Percentiles rank a stretch among this genome's conserved stretches.
These are phyloP conservation scores for Blumeria hordei DNA, from an alignment of 2,329 filamentous ascomycete species.

Conservation along the genomic window DNA sequence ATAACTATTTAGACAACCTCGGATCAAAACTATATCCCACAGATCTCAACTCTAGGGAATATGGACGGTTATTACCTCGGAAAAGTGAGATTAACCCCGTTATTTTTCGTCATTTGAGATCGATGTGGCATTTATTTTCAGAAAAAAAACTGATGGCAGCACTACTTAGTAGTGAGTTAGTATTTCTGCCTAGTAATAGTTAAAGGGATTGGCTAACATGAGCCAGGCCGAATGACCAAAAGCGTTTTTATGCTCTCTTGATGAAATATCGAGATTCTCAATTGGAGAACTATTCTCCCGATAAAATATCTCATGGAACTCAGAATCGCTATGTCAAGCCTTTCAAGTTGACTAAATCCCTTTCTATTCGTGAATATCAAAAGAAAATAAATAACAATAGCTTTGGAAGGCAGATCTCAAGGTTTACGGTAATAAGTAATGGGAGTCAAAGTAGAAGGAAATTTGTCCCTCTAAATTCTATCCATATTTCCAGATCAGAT, in stretches of 20 bases:
- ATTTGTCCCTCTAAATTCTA: slow-evolving; percentile 19
- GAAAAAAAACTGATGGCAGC: slow-evolving; percentile 47
- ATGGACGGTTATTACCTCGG: slow-evolving; percentile 31
- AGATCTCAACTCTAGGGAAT: slow-evolving; percentile 32
- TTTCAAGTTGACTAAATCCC: slow-evolving; percentile 29
- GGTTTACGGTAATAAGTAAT: slow-evolving; percentile 42
- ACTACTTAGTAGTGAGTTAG: slow-evolving; percentile 40
- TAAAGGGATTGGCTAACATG: slow-evolving; percentile 1
- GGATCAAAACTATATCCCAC: slow-evolving; percentile 21
- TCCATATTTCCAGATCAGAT: too few species aligned
- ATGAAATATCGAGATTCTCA: slow-evolving; percentile 62
- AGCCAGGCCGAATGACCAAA: slow-evolving; percentile 59
- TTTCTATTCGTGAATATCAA: slow-evolving; percentile 36
- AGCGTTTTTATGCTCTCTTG: slow-evolving; percentile 75
- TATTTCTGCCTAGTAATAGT: neutral
- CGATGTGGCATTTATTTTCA: slow-evolving; percentile 71
- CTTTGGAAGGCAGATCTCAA: slow-evolving; percentile 29
- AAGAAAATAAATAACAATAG: slow-evolving; percentile 21
- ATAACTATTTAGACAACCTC: slow-evolving; percentile 45
- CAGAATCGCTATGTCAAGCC: slow-evolving; percentile 67
- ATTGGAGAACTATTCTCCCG: slow-evolving; percentile 64
- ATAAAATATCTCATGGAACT: slow-evolving; percentile 63
- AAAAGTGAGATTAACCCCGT: slow-evolving; percentile 53
- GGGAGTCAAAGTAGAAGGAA: slow-evolving; percentile 30
- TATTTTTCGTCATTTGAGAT: slow-evolving; percentile 63